Percentiles rank a stretch among this genome's conserved stretches.
phyloP scores from a whole-genome alignment of 1,284 basidiomycete species.

The Pseudozyma sp. region DNA sequence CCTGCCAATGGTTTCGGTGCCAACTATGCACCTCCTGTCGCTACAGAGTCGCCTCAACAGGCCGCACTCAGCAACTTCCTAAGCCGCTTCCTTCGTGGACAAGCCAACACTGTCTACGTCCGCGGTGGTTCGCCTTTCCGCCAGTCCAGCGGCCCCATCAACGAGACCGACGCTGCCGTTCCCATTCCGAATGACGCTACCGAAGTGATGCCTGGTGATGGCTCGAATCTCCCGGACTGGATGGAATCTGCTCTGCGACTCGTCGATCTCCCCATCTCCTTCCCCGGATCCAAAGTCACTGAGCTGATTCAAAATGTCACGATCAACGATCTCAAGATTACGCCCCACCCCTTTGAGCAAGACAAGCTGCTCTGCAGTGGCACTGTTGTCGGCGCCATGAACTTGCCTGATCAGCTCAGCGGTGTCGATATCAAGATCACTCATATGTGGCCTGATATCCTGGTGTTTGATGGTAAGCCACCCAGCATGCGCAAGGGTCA shows the following conservation, averaged over 20 bases:
- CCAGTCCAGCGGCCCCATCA: constrained; percentile 13
- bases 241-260: constrained; percentile 55
- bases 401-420: constrained; percentile 60
- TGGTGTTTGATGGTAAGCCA: constrained; percentile 62
- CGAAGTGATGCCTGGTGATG: constrained; percentile 48
- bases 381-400: constrained; percentile 60
- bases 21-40: constrained; percentile 1
- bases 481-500: constrained; percentile 54
- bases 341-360: constrained; percentile 60
- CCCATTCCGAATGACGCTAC: background rate
- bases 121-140: constrained; percentile 61
- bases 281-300: constrained; percentile 61
- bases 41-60: constrained; percentile 45
- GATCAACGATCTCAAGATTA: constrained; percentile 62
- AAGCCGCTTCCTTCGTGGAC: constrained; percentile 59
- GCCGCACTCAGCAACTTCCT: constrained; percentile 61
- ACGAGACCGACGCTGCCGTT: background rate
- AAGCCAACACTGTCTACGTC: constrained; percentile 60
- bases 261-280: constrained; percentile 59
- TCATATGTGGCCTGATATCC: constrained; percentile 63
- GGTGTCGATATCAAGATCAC: constrained; percentile 62
- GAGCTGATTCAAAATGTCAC: constrained; percentile 66
- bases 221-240: constrained; percentile 58
- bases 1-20: background rate
- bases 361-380: constrained; percentile 63